Conservation (phyloP, 2,329 filamentous ascomycete genomes). For the Stachybotrys echinatus region DNA sequence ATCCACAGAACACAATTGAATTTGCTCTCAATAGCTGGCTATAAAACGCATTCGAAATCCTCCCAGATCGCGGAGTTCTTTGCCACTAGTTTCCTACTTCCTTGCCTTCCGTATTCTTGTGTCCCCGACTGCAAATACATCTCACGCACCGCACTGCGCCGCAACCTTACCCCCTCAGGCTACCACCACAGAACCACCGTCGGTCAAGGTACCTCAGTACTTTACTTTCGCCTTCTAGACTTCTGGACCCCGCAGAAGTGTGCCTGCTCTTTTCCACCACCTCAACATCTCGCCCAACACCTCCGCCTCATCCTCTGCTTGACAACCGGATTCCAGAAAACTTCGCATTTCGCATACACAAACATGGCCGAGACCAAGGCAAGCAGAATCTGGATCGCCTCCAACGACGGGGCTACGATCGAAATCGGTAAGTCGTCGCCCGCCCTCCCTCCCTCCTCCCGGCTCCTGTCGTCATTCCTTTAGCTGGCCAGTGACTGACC, state of each 20-base stretch:
- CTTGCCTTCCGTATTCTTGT: no score
- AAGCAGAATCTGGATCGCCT: constrained; percentile 43
- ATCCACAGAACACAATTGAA: no score
- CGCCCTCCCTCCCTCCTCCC: not conserved
- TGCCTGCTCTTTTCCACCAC: not conserved
- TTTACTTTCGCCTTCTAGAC: not conserved
- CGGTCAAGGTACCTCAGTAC: not conserved
- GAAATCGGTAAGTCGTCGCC: constrained; percentile 36
- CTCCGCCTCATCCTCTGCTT: not conserved
- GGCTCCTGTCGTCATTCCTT: not conserved
- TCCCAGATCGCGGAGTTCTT: no score
- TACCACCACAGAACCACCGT: not conserved
- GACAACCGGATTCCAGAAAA: not conserved
- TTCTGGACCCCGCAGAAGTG: not conserved
- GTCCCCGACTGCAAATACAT: no score
- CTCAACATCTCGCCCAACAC: constrained; percentile 7
- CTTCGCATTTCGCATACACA: not conserved
- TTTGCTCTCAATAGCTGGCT: no score
- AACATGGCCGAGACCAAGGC: constrained; percentile 29
- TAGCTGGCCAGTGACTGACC: constrained; percentile 6
- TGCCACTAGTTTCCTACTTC: no score
- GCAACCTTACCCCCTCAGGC: not conserved
- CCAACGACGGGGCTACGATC: constrained; percentile 45
- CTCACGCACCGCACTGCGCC: no score
- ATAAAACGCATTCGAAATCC: no score